Conservation (phyloP, 352 stramenopile genomes). For the Globisporangium cederbergense region DNA sequence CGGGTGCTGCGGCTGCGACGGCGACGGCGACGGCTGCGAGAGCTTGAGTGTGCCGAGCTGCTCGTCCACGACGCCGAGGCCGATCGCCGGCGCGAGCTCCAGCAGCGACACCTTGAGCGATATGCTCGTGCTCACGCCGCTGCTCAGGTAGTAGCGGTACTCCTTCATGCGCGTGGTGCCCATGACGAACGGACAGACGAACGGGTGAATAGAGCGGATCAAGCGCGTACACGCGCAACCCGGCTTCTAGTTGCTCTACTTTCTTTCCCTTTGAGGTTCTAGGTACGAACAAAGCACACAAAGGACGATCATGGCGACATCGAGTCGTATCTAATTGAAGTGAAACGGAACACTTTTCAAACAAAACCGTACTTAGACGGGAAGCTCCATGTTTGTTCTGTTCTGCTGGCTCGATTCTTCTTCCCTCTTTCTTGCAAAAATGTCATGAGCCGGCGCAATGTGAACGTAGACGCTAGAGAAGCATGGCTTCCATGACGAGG, state of each 20-base stretch:
- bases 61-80: slow-evolving; percentile 30
- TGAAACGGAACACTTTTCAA: not conserved
- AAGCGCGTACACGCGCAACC: not conserved
- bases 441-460: too few relatives aligned
- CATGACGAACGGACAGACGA: slow-evolving; percentile 25
- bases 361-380: not conserved
- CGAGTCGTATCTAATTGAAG: not conserved
- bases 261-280: not conserved
- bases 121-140: slow-evolving; percentile 75
- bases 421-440: too few relatives aligned
- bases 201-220: not conserved
- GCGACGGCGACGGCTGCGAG: not conserved
- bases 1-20: not conserved
- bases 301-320: not conserved
- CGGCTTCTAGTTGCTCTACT: not conserved
- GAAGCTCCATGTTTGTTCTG: not conserved
- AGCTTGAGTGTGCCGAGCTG: slow-evolving; percentile 10
- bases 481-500: too few relatives aligned
- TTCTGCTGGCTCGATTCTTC: not conserved
- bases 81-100: slow-evolving; percentile 59
- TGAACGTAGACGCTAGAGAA: too few relatives aligned
- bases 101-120: slow-evolving; percentile 77
- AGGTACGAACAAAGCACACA: not conserved
- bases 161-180: slow-evolving; percentile 68
- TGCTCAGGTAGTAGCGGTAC: slow-evolving; percentile 89